Percentiles rank a stretch among this genome's conserved stretches.
These are phyloP conservation scores for Circinella minor DNA, from an alignment of 371 early-diverging fungal species.

Conservation along the genomic window DNA sequence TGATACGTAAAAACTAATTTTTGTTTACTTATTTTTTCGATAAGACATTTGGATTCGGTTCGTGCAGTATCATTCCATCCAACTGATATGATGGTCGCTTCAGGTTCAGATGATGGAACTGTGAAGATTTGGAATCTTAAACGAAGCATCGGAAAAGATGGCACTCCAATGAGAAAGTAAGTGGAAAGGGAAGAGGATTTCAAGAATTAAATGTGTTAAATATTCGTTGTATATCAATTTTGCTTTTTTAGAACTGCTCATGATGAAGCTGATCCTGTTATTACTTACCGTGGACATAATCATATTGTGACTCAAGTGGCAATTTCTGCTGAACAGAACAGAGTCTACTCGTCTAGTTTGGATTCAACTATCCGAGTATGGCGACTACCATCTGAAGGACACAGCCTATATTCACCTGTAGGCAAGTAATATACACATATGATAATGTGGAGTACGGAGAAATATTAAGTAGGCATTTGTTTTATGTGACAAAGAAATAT, in stretches of 20 bases:
- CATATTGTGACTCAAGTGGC: conserved; percentile 71
- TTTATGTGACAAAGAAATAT: background rate
- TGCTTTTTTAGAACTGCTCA: conserved; percentile 15
- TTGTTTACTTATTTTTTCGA: no score
- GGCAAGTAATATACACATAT: conserved; percentile 40
- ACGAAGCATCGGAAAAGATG: conserved; percentile 41
- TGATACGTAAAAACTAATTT: no score
- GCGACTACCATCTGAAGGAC: conserved; percentile 67
- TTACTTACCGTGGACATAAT: conserved; percentile 84
- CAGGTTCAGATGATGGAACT: conserved; percentile 87
- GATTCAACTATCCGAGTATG: conserved; percentile 81
- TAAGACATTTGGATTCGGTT: conserved; percentile 83
- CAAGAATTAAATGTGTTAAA: background rate
- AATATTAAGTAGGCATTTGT: no score
- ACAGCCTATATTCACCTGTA: conserved; percentile 57
- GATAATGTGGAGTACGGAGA: no score
- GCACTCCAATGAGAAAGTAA: conserved; percentile 44
- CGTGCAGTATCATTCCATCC: conserved; percentile 76
- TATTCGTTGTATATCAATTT: background rate
- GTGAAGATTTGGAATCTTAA: conserved; percentile 79
- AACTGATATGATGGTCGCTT: conserved; percentile 60
- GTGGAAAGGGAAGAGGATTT: background rate
- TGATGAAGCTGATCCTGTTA: conserved; percentile 72
- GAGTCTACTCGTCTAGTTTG: conserved; percentile 73
- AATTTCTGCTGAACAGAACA: conserved; percentile 61